Conservation (phyloP, 495 filamentous ascomycete genomes). For the Alectoria sarmentosa region DNA sequence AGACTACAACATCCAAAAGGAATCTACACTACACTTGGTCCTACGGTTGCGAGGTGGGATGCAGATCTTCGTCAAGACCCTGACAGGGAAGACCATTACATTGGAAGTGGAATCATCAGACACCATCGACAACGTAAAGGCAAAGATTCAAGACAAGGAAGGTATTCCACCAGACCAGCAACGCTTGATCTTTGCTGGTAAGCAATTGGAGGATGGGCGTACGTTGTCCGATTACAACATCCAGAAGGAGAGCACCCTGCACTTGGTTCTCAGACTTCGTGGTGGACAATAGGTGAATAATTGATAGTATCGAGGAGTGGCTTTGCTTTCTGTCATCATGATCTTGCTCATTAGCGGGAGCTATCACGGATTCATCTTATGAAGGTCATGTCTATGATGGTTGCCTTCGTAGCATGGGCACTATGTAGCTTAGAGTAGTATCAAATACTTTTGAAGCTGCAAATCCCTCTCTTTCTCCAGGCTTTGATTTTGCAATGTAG, state of each 20-base stretch:
- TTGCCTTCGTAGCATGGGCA: slow-evolving; percentile 5
- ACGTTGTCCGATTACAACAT: slow-evolving; percentile 89
- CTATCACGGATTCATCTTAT: background rate
- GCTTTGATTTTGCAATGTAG: background rate
- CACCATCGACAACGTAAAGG: slow-evolving; percentile 90
- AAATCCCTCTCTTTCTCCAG: background rate
- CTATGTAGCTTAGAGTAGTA: slow-evolving; percentile 16
- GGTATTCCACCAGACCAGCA: slow-evolving; percentile 87
- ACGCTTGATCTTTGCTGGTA: slow-evolving; percentile 84
- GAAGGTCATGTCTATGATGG: slow-evolving; percentile 1
- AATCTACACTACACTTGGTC: slow-evolving; percentile 94
- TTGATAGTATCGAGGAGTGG: background rate
- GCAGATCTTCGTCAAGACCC: slow-evolving; percentile 93
- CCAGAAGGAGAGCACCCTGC: slow-evolving; percentile 85
- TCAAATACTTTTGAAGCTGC: slow-evolving; percentile 12
- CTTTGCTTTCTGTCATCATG: slow-evolving; percentile 8
- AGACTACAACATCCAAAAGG: slow-evolving; percentile 99
- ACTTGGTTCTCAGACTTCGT: slow-evolving; percentile 81
- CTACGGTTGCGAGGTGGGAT: slow-evolving; percentile 96
- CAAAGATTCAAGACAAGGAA: slow-evolving; percentile 90
- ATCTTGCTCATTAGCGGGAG: slow-evolving; percentile 22
- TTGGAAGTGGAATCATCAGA: slow-evolving; percentile 84
- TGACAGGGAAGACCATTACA: slow-evolving; percentile 90
- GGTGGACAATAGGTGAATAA: slow-evolving; percentile 59
- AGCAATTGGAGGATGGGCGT: slow-evolving; percentile 82